Evolutionary conservation across 1,284 basidiomycete genomes (phyloP), one percentile per base, ranked within the genome.

Genomic region (Tylopilus sp.): DNA sequence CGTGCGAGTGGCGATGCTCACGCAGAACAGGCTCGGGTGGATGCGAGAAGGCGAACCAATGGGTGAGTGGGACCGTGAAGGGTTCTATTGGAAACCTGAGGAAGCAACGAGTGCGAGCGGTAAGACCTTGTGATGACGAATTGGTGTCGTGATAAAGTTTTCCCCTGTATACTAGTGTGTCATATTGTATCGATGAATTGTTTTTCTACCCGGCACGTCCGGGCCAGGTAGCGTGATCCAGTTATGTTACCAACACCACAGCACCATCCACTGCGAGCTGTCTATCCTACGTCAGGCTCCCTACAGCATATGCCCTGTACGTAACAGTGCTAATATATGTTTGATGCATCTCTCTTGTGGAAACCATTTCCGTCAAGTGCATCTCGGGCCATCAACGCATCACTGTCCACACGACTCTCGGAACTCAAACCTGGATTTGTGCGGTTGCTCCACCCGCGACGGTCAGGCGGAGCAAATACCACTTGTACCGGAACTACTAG

Each of bases 1-100:
- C 59, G 55, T 80, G 17, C 70, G 81, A 17, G 69, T 73, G 4
- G 82, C 81, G 3, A 71, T 68, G 29, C 59, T 84, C 55, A 79
- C 78, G 1, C 69, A 74, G 52, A 66, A 73, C 41, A 69, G 65
- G 55, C 61, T 81, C 47, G 78, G 77, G 4, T 76, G 78, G 73
- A 72, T 78, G 53, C 66, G 74, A 30, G 78, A 83, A 52, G 76
- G 75, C 0, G 66, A 77, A 52, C 29, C 44, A 0, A 47, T 39
- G 6, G 61, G 60, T n/a, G 18, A 34, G 1, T 65, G 66, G 63
- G 59, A 67, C 15, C 9, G 20, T 1, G 37, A 57, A 7, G 65
- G 62, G 33, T 67, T 64, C 45, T 66, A 54, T 51, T 14, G 42
- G 44, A 44, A 44, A 8, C 34, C 51, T 9, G 52, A n/a, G 15